A percentile compares a stretch with the other conserved stretches of the same genome.
phyloP scores from a whole-genome alignment of 345 rosid genomes.

The Isatis tinctoria region DNA sequence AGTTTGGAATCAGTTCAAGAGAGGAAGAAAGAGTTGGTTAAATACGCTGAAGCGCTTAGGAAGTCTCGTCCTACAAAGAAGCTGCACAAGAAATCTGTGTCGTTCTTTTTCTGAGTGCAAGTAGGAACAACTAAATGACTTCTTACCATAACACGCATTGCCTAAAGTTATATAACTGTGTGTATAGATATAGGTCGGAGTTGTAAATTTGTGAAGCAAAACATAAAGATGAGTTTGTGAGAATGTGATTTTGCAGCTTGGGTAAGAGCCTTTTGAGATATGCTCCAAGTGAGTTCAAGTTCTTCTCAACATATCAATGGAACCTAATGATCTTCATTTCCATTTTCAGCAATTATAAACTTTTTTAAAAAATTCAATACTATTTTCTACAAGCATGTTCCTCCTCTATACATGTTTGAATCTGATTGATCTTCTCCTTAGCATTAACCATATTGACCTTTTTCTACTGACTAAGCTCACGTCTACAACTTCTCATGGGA shows the following conservation, averaged over 20 bases:
- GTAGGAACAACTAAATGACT: conserved; percentile 16
- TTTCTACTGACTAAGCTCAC: too few relatives aligned
- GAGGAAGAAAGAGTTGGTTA: conserved; percentile 48
- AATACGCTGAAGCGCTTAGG: conserved; percentile 59
- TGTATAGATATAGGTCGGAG: conserved; percentile 7
- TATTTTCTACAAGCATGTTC: too few relatives aligned
- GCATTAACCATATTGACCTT: too few relatives aligned
- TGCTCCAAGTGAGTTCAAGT: not conserved
- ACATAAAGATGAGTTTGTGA: not conserved
- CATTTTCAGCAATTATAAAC: not conserved
- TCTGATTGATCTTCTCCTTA: too few relatives aligned
- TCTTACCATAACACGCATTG: not conserved
- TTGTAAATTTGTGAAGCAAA: conserved; percentile 21
- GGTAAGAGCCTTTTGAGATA: not conserved
- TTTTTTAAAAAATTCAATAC: too few relatives aligned
- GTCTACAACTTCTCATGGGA: too few relatives aligned
- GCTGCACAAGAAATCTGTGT: conserved; percentile 44
- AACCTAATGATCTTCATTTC: conserved; percentile 8
- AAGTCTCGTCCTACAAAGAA: conserved; percentile 32
- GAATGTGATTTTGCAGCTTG: conserved; percentile 3
- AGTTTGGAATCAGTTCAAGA: not conserved
- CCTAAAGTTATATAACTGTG: not conserved
- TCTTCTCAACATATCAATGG: not conserved
- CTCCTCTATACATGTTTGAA: too few relatives aligned
- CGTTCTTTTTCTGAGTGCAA: conserved; percentile 28